Base-by-base conservation (phyloP, 2,329 filamentous ascomycete species). In the Claviceps monticola region DNA sequence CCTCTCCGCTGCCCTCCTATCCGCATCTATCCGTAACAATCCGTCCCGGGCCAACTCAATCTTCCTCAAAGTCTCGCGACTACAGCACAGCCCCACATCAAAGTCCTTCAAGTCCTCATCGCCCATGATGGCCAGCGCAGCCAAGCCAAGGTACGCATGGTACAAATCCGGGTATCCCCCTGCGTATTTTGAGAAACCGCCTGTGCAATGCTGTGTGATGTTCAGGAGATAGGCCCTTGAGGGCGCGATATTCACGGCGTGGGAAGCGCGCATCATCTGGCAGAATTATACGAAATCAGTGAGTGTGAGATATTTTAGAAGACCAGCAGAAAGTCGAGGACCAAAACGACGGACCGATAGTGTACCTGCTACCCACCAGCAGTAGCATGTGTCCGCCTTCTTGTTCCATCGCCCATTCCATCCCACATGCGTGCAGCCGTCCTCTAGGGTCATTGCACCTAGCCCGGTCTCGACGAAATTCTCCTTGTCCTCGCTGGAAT, bases 391-490 rank as follows among this genome's bases (percentile, higher is more conserved):
- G 68, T 98, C 93, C 9, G 87, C 86, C 47, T 83, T 76, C 67
- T 98, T 98, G 71, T 95, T 96, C 64, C 80, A 82, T 48, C 93
- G 82, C 26, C 93, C 93, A 61, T 94, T 95, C 69, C 94, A 89
- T 9, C 90, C 93, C 1, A 88, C 76, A 61, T 76, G 78, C 9
- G 70, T 66, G 19, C 56, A 62, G 3, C 46, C 54, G 3, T 66
- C 61, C 11, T 64, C 61, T 1, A 69, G 53, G 3, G 59, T 60
- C 21, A 72, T 59, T 5, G 62, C 60, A 0, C 66, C 65, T n/a
- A 73, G 58, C 47, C 64, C 59, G 1, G 61, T 51, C 53, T 67
- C 59, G 26, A 67, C 55, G n/a, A 63, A 62, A 42, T 68, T 69
- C 1, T 71, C 67, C 13, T 70, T 69, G 0, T 70, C 66, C 0